Conservation (phyloP, 495 filamentous ascomycete genomes). For the Cercophora scortea region DNA sequence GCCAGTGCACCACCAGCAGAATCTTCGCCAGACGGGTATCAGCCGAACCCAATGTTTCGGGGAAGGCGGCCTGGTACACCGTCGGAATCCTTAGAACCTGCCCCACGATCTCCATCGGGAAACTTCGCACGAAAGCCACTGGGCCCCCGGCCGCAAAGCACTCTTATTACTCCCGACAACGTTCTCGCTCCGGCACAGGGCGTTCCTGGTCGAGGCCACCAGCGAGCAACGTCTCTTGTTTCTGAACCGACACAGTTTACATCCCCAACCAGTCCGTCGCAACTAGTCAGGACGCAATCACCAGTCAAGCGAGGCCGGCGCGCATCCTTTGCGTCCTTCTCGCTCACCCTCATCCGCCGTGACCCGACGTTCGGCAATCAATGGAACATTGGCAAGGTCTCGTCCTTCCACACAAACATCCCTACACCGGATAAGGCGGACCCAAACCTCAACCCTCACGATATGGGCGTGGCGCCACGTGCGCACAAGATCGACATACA, state of each 20-base stretch:
- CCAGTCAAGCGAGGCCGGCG: not conserved
- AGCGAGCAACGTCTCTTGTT: not conserved
- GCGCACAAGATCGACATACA: constrained; percentile 37
- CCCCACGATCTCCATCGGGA: not conserved
- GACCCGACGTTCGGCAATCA: constrained; percentile 72
- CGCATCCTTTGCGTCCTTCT: constrained; percentile 29
- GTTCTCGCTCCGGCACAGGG: not conserved
- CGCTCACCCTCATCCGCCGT: constrained; percentile 83
- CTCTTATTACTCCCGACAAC: not conserved
- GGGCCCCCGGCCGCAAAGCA: constrained; percentile 1
- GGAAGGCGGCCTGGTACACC: not conserved
- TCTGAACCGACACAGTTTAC: not conserved
- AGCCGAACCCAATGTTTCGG: constrained; percentile 17
- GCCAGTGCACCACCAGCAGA: not conserved
- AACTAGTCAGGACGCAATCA: not conserved
- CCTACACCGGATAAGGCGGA: constrained; percentile 17
- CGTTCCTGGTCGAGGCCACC: too few species aligned
- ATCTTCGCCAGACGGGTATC: constrained; percentile 2
- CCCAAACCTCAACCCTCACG: constrained; percentile 21
- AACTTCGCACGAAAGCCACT: constrained; percentile 6
- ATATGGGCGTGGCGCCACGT: constrained; percentile 45
- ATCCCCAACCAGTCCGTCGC: not conserved
- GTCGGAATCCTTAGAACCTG: not conserved
- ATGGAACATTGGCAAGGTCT: constrained; percentile 81
- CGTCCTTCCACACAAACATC: constrained; percentile 38